Conservation (phyloP, 1,139 yeast species). For the Entelexis sorbosivorans region DNA sequence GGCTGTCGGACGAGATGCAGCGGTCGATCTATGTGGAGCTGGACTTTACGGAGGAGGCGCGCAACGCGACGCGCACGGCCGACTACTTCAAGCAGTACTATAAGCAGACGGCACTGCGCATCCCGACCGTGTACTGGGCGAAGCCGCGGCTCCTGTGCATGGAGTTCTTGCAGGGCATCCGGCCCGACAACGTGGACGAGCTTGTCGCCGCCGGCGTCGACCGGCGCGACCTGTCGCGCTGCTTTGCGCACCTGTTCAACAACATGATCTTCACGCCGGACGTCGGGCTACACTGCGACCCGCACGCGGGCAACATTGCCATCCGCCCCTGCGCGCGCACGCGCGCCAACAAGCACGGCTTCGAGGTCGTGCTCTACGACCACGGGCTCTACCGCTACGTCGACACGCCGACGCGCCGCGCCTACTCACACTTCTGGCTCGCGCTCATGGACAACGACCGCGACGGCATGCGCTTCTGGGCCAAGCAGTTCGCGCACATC, state of each 20-base stretch:
- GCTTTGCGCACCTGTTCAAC: constrained; percentile 83
- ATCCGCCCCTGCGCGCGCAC: constrained; percentile 38
- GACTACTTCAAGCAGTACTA: constrained; percentile 50
- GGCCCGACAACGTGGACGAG: constrained; percentile 66
- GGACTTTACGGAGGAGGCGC: constrained; percentile 78
- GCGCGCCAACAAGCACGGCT: constrained; percentile 43
- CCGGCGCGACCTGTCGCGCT: constrained; percentile 67
- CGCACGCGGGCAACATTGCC: constrained; percentile 94
- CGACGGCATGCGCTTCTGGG: constrained; percentile 56
- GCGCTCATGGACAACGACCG: constrained; percentile 66
- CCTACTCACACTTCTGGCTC: constrained; percentile 87
- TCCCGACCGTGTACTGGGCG: constrained; percentile 64
- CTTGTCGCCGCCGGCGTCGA: constrained; percentile 54
- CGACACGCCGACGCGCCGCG: constrained; percentile 62
- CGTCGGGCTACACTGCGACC: constrained; percentile 92
- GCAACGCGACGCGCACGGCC: constrained; percentile 60
- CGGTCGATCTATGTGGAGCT: constrained; percentile 77
- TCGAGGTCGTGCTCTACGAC: constrained; percentile 84
- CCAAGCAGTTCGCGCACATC: constrained; percentile 72
- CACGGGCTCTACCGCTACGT: constrained; percentile 89
- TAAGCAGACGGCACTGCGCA: constrained; percentile 58
- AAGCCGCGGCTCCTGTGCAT: constrained; percentile 63
- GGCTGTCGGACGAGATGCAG: constrained; percentile 90
- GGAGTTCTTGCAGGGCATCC: constrained; percentile 75
- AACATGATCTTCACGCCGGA: constrained; percentile 91